Base-by-base conservation (phyloP, 2,329 filamentous ascomycete species). In the Intubia oerlemansii region DNA sequence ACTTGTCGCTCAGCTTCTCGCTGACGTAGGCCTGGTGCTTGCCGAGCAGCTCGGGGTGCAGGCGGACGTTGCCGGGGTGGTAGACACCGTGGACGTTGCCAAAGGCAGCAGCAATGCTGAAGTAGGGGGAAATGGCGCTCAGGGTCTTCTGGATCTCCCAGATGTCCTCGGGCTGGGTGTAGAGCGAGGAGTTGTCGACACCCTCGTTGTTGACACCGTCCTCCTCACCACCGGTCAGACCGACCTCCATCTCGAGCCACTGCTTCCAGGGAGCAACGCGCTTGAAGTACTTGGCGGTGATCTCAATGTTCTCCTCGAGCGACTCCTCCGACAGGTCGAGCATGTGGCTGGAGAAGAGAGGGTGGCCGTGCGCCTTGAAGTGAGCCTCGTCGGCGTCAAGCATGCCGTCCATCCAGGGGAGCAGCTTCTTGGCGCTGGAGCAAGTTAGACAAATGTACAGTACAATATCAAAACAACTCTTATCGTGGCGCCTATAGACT, bases 31-130 rank as follows among this genome's bases (percentile, higher is more conserved):
- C 65, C 64, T 98, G 88, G 71, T 98, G 88, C 76, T 95, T 93
- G 55, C 69, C 67, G 44, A 98, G 78, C 29, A 98, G 74, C 59
- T 91, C 80, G 33, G 88, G 88, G 62, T 91, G 82, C 39, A 98
- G 75, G 59, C 80, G 80, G 57, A 95, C 88, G 57, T 95, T 95
- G 45, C 45, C 39, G n/a, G 39, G 36, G 23, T 40, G 38, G 73
- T 95, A 95, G 46, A 98, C 85, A 55, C 88, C 88, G 65, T 98
- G 88, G 36, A 95, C 88, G 56, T 98, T 98, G 43, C 88, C 88
- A 62, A 98, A 98, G 42, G 82, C 88, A 47, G 88, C 88, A 42
- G 85, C 85, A 46, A 95, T 93, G 50, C 80, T 90, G 69, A 95
- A 98, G 69, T 91, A 91, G 41, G 80, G 77, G 42, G 76, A 85